Evolutionary conservation across 768 basidiomycete species (phyloP).

Genomic region (Pisolithus sp.): DNA sequence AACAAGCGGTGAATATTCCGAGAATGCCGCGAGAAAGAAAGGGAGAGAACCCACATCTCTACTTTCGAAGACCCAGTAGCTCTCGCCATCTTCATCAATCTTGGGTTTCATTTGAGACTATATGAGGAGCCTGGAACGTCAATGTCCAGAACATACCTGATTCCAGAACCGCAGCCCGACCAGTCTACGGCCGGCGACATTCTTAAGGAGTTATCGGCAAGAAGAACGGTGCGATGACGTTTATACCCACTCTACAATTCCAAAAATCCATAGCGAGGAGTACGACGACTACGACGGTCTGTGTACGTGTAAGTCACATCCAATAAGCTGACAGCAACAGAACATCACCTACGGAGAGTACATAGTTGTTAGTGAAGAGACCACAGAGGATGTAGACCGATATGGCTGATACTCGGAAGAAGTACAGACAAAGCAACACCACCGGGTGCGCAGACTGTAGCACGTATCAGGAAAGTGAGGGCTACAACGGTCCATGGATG

Average conservation of each 20-base stretch:
- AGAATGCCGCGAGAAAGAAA: neutral
- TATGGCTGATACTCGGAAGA: constrained; percentile 86
- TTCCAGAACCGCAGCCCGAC: constrained; percentile 98
- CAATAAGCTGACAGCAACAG: neutral
- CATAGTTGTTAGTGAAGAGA: constrained; percentile 84
- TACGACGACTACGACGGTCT: constrained; percentile 90
- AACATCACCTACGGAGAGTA: constrained; percentile 67
- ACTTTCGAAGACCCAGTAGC: constrained; percentile 97
- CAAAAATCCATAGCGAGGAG: constrained; percentile 97
- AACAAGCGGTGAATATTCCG: constrained; percentile 2
- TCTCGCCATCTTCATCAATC: constrained; percentile 96
- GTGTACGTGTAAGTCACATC: constrained; percentile 3
- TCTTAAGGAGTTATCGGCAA: constrained; percentile 40
- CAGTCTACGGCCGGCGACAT: constrained; percentile 87
- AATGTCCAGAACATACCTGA: constrained; percentile 43
- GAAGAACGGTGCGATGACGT: neutral
- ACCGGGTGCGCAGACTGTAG: constrained; percentile 72
- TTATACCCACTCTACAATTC: constrained; percentile 74
- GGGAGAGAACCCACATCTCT: constrained; percentile 66
- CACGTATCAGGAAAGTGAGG: constrained; percentile 8
- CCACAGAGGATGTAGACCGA: constrained; percentile 91
- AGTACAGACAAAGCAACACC: constrained; percentile 80
- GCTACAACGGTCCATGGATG: constrained; percentile 1
- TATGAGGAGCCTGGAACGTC: neutral
- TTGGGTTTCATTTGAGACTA: constrained; percentile 18